Base-by-base conservation (phyloP, 306 rosid species). In the Potentilla sterilis region DNA sequence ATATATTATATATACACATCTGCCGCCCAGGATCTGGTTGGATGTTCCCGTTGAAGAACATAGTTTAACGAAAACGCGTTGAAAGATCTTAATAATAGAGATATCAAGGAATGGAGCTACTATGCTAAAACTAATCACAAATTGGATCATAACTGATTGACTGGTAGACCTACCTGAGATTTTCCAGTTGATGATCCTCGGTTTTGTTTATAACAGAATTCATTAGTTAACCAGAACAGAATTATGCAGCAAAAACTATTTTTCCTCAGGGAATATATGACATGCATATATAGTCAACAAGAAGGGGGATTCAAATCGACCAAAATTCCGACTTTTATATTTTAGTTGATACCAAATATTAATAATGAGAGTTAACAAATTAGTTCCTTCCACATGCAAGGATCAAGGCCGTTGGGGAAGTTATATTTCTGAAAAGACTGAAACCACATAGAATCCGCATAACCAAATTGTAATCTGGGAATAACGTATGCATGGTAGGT, bases 261-360 rank as follows among this genome's bases (percentile, higher is more conserved):
- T 79, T 66, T 61, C 49, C 49, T 42, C 9, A 32, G 8, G 61
- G 69, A 28, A 28, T 90, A 85, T 83, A 88, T 88, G 90, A 85
- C 85, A 89, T 89, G 87, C 85, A 82, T 71, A 82, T 71, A 21
- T 18, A 58, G 86, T 87, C 86, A 83, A 88, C 84, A 75, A 80
- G 72, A 78, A 85, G 61, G 74, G 38, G 24, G 35, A 76, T 79
- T 84, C 73, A 83, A 66, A 79, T 89, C 87, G 87, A 87, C 92
- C 85, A 86, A 91, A 89, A 91, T 86, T 89, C 89, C 48, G 72
- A 87, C 65, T 66, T 67, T 52, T 43, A 77, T 65, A 78, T 67
- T 80, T 80, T 85, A 86, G 42, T 80, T 79, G 69, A 57, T 75
- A 35, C 70, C 49, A 63, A 11, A 75, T 80, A 69, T 24, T 32